Conservation (phyloP, 2,329 filamentous ascomycete species). For the Colletotrichum incanum region DNA sequence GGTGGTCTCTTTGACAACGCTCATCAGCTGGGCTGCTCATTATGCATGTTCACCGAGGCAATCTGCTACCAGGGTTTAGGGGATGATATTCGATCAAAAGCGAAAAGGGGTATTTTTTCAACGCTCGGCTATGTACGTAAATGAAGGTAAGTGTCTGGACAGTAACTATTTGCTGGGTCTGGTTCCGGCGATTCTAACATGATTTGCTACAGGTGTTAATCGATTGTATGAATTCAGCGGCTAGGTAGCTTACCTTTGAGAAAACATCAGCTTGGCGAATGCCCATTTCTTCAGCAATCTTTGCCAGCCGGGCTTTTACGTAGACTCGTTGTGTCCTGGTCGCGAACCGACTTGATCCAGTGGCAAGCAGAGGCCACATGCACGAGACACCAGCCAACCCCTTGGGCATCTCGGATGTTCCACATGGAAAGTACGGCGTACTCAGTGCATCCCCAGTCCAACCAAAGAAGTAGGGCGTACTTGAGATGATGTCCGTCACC, state of each 20-base stretch:
- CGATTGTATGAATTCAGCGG: not conserved
- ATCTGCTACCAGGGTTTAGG: not conserved
- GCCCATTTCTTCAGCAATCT: conserved; percentile 46
- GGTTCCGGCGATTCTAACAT: conserved; percentile 23
- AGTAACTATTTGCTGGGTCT: conserved; percentile 37
- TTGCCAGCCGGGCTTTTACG: conserved; percentile 43
- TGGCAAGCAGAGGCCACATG: conserved; percentile 46
- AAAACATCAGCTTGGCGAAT: conserved; percentile 48
- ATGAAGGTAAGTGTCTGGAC: conserved; percentile 36
- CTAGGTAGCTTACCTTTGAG: conserved; percentile 38
- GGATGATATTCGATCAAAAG: not conserved
- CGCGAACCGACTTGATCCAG: conserved; percentile 45
- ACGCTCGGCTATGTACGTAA: conserved; percentile 34
- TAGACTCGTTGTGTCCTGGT: conserved; percentile 43
- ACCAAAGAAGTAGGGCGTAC: conserved; percentile 46
- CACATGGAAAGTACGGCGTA: conserved; percentile 47
- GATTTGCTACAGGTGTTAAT: conserved; percentile 33
- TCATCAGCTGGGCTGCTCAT: not conserved
- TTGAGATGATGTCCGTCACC: conserved; percentile 45
- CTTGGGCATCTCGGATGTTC: conserved; percentile 47
- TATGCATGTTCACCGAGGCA: not conserved
- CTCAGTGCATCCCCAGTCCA: conserved; percentile 46
- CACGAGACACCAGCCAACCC: conserved; percentile 45
- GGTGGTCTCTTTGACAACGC: conserved; percentile 5
- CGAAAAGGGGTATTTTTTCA: conserved; percentile 31